Percentiles rank a stretch among this genome's conserved stretches.
These are phyloP conservation scores for Candida glaebosa DNA, from an alignment of 805 yeast species.

Conservation along the genomic window DNA sequence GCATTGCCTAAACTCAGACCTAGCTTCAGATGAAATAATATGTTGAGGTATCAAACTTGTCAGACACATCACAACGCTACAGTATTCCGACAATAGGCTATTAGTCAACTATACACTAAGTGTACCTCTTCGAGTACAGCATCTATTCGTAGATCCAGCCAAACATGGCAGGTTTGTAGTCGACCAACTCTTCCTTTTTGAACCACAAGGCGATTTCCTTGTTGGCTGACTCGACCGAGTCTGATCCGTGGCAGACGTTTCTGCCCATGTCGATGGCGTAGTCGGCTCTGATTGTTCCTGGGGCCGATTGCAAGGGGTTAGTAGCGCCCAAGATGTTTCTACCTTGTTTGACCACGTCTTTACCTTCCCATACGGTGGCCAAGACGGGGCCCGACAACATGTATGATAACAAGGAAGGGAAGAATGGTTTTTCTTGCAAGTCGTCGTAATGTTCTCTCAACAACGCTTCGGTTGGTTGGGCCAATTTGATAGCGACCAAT, in stretches of 20 bases:
- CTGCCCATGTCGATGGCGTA: conserved; percentile 98
- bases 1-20: too few species aligned
- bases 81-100: too few species aligned
- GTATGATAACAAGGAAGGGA: conserved; percentile 93
- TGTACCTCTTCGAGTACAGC: too few species aligned
- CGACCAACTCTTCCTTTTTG: conserved; percentile 93
- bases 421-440: conserved; percentile 93
- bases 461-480: conserved; percentile 79
- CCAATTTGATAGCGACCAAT: conserved; percentile 91
- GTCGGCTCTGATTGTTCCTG: conserved; percentile 99
- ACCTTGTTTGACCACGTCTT: conserved; percentile 98
- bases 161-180: conserved; percentile 81
- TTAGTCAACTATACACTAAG: conserved; percentile 8
- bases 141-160: conserved; percentile 97
- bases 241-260: conserved; percentile 99
- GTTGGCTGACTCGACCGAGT: conserved; percentile 96
- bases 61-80: too few species aligned
- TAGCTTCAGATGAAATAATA: too few species aligned
- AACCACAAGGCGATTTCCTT: conserved; percentile 97
- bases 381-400: conserved; percentile 98
- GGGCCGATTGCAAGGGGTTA: conserved; percentile 94
- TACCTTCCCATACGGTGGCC: conserved; percentile 99
- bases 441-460: conserved; percentile 94
- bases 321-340: conserved; percentile 98
- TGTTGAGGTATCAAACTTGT: too few species aligned